Evolutionary conservation across 345 rosid genomes (phyloP), one percentile per base, ranked within the genome.

Genomic region (Sonneratia caseolaris): DNA sequence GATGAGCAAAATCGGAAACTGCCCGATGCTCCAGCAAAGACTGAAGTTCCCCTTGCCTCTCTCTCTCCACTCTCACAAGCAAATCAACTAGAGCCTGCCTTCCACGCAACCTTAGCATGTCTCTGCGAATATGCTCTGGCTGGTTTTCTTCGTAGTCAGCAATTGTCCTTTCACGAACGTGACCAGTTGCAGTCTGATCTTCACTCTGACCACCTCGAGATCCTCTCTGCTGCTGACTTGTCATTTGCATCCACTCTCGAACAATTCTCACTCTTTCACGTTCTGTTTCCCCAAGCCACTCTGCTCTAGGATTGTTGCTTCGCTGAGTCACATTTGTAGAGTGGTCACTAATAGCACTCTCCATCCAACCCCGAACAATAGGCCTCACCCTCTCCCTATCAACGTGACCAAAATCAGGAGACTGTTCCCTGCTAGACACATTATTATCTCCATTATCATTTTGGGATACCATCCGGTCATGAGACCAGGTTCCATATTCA

Each of bases 371-470:
- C 72, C 89, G 88, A 43, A 80, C 95, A 74, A 92, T 96, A 71
- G 92, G 96, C 78, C 99, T 88, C 77, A 92, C 97, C 66, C 99
- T 86, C 86, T 90, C 99, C 81, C 99, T 88, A 85, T 96, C 99
- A 42, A 87, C 91, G 16, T 91, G 98, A 0, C 93, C 95, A 62
- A 88, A 85, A 83, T 96, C 98, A 68, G 93, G 96, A 79, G 98
- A 91, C 66, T 91, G 97, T 81, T 92, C 99, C 84, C 96, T 83
- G 74, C 88, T 91, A 62, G 96, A 89, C 74, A 76, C 70, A 81
- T 85, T 84, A 81, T 79, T 79, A 76, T 85, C 87, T 74, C 78
- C 81, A 70, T 1, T 81, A 72, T 73, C 94, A 81, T 84, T 85
- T 53, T 71, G 88, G 2, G 80, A 71, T 27, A 72, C 87, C 77